Evolutionary conservation across 2,329 filamentous ascomycete species (phyloP).

Genomic region (Fusarium scirpi): DNA sequence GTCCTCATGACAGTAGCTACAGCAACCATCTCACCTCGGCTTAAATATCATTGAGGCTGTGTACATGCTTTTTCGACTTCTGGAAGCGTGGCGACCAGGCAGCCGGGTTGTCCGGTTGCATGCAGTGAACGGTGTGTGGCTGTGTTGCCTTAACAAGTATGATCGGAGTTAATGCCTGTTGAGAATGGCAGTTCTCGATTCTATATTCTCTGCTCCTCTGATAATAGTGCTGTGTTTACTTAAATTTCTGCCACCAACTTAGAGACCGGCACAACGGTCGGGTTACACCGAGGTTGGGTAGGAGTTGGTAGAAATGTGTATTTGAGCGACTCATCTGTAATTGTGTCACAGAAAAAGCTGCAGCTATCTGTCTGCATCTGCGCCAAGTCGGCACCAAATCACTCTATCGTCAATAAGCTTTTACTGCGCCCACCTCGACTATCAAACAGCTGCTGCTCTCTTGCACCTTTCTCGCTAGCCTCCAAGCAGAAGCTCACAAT

Average conservation of each 20-base stretch:
- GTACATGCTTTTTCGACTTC: slow-evolving; percentile 20
- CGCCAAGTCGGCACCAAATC: slow-evolving; percentile 43
- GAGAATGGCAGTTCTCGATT: not conserved
- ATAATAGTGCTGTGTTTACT: not conserved
- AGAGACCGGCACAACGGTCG: not conserved
- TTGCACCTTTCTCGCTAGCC: slow-evolving; percentile 11
- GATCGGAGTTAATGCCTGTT: not conserved
- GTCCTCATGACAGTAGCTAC: not conserved
- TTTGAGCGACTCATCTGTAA: not conserved
- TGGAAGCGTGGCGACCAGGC: slow-evolving; percentile 19
- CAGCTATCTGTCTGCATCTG: slow-evolving; percentile 4
- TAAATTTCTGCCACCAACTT: not conserved
- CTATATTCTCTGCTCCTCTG: not conserved
- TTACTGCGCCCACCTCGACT: slow-evolving; percentile 42
- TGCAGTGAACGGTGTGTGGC: slow-evolving; percentile 26
- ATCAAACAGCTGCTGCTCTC: not conserved
- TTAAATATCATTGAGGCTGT: slow-evolving; percentile 15
- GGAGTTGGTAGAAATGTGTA: not conserved
- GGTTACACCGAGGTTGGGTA: not conserved
- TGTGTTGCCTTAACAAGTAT: slow-evolving; percentile 11
- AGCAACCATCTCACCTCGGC: slow-evolving; percentile 7
- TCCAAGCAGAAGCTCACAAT: slow-evolving; percentile 24
- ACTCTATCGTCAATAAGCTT: slow-evolving; percentile 47
- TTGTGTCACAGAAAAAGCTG: not conserved
- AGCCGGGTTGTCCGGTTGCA: slow-evolving; percentile 1